Conservation (phyloP, 306 rosid genomes). For the Hylodesmum podocarpum region DNA sequence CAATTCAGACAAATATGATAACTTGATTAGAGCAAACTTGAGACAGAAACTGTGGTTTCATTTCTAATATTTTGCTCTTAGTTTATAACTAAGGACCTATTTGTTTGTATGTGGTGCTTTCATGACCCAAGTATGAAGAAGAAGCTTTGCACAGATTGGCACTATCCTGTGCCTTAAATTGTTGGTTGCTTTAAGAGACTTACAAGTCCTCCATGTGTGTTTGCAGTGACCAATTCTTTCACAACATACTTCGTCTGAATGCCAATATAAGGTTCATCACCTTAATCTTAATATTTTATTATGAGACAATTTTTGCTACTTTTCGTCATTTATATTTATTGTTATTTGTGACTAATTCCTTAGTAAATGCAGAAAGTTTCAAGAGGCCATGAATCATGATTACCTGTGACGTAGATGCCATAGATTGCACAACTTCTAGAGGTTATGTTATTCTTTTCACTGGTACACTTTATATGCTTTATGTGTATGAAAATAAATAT, state of each 20-base stretch:
- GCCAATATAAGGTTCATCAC: constrained; percentile 54
- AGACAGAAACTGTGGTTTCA: too few species aligned
- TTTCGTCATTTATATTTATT: too few species aligned
- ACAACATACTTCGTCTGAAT: constrained; percentile 58
- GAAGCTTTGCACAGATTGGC: constrained; percentile 36
- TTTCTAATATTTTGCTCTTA: constrained; percentile 9
- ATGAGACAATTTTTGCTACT: neutral
- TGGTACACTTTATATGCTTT: constrained; percentile 2
- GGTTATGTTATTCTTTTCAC: constrained; percentile 35
- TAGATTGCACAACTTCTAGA: constrained; percentile 35
- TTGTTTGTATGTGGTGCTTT: constrained; percentile 13
- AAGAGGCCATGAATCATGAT: constrained; percentile 36
- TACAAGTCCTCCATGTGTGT: neutral
- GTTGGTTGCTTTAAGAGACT: neutral
- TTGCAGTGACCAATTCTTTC: constrained; percentile 62
- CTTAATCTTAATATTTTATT: neutral
- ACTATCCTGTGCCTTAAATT: neutral
- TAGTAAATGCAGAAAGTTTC: constrained; percentile 63
- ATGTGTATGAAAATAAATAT: neutral
- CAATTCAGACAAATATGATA: too few species aligned
- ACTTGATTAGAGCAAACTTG: too few species aligned
- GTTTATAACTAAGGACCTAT: neutral
- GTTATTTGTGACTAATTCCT: constrained; percentile 3
- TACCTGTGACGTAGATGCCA: constrained; percentile 28
- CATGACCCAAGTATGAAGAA: constrained; percentile 48